Conservation (phyloP, 352 stramenopile species). For the Pythium chondricola region DNA sequence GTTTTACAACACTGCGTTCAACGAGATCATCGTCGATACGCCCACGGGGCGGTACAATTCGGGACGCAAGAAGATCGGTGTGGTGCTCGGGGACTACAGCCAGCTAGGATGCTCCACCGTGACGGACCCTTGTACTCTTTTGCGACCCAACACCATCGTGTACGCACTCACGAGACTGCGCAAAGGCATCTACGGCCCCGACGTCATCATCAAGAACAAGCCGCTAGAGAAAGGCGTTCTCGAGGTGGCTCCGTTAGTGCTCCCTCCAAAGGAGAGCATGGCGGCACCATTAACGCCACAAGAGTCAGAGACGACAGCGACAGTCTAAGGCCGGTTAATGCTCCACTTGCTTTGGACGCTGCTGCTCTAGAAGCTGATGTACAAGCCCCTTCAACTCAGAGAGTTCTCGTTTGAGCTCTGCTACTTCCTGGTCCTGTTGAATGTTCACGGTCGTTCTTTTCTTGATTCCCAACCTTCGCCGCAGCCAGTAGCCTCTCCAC, state of each 20-base stretch:
- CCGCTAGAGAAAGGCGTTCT: constrained; percentile 63
- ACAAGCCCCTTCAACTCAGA: not conserved
- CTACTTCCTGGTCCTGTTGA: not conserved
- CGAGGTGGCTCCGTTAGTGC: constrained; percentile 30
- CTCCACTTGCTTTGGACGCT: no score
- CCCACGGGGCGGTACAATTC: constrained; percentile 45
- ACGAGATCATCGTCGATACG: constrained; percentile 22
- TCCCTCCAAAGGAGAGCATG: no score
- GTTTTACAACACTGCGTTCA: constrained; percentile 18
- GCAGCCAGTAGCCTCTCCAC: constrained; percentile 14
- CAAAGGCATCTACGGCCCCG: constrained; percentile 63
- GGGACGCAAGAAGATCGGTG: constrained; percentile 58
- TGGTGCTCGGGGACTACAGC: constrained; percentile 61
- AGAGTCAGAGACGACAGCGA: not conserved
- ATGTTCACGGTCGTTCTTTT: not conserved
- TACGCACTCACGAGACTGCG: constrained; percentile 61
- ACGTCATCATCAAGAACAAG: constrained; percentile 77
- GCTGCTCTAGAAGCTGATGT: not conserved
- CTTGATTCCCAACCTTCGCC: not conserved
- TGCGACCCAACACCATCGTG: constrained; percentile 49
- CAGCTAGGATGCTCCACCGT: constrained; percentile 69
- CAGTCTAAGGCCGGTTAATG: no score
- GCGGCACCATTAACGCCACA: no score
- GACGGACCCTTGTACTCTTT: constrained; percentile 65
- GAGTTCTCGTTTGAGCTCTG: not conserved